A percentile compares a stretch with the other conserved stretches of the same genome.
phyloP scores from a whole-genome alignment of 2,329 filamentous ascomycete genomes.

The Juglanconis juglandina region DNA sequence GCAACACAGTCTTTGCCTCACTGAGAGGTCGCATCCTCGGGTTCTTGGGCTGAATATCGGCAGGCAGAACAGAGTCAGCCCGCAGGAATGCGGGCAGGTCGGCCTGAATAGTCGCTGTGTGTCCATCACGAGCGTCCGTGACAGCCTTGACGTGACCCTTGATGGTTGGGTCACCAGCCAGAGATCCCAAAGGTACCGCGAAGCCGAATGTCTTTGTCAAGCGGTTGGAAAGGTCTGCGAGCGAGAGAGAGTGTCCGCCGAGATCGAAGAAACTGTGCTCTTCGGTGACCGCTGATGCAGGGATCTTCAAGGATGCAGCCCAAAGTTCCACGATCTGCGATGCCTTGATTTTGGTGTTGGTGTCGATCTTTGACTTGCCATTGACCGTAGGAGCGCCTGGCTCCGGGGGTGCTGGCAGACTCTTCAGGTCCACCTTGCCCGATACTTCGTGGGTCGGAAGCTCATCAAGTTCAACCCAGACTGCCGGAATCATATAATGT shows the following conservation, averaged over 20 bases:
- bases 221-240: slow-evolving; percentile 73
- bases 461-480: slow-evolving; percentile 71
- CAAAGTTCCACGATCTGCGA: slow-evolving; percentile 69
- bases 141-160: slow-evolving; percentile 70
- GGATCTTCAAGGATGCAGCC: slow-evolving; percentile 67
- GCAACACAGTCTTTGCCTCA: slow-evolving; percentile 64
- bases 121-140: slow-evolving; percentile 66
- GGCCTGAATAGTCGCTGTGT: slow-evolving; percentile 71
- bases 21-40: slow-evolving; percentile 56
- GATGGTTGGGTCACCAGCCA: slow-evolving; percentile 69
- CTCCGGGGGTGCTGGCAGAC: slow-evolving; percentile 62
- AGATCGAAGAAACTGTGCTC: slow-evolving; percentile 80
- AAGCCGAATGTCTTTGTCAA: slow-evolving; percentile 70
- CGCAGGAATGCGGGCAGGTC: slow-evolving; percentile 68
- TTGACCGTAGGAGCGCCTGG: slow-evolving; percentile 29
- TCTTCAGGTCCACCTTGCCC: slow-evolving; percentile 72
- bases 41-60: slow-evolving; percentile 61
- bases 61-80: slow-evolving; percentile 63
- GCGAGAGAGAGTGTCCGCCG: slow-evolving; percentile 71
- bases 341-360: slow-evolving; percentile 62
- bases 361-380: slow-evolving; percentile 40
- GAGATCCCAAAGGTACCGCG: slow-evolving; percentile 65
- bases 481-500: slow-evolving; percentile 77
- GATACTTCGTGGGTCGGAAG: slow-evolving; percentile 76
- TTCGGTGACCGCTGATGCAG: slow-evolving; percentile 58